Conservation (phyloP, 371 early-diverging fungal species). For the Chytridiales sp. region DNA sequence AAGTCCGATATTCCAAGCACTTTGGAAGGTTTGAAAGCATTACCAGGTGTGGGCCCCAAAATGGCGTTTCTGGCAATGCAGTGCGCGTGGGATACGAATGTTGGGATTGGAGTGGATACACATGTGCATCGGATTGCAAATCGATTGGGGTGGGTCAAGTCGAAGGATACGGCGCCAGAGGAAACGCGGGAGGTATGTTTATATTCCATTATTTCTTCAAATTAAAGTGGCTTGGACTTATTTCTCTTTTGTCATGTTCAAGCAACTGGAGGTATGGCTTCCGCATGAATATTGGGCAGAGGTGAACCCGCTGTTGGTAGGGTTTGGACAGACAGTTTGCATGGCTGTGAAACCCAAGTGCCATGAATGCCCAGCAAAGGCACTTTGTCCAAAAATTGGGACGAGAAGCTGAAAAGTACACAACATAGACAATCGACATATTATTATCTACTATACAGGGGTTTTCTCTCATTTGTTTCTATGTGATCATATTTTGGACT, state of each 20-base stretch:
- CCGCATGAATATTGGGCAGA: slow-evolving; percentile 84
- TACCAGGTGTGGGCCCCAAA: slow-evolving; percentile 98
- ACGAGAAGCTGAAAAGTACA: too few species aligned
- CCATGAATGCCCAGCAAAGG: slow-evolving; percentile 74
- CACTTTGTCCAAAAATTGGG: slow-evolving; percentile 55
- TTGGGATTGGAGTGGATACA: slow-evolving; percentile 98
- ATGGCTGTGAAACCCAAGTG: slow-evolving; percentile 79
- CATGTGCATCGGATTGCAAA: slow-evolving; percentile 97
- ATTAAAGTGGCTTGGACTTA: too few species aligned
- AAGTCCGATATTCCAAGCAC: slow-evolving; percentile 85
- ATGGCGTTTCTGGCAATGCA: slow-evolving; percentile 92
- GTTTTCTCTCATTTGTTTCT: too few species aligned
- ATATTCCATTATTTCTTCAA: background rate
- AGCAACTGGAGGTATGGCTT: slow-evolving; percentile 81
- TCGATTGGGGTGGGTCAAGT: slow-evolving; percentile 85
- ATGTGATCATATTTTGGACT: too few species aligned
- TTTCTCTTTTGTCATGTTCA: slow-evolving; percentile 1
- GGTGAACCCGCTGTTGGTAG: slow-evolving; percentile 92
- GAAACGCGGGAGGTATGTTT: slow-evolving; percentile 67
- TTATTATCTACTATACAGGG: too few species aligned
- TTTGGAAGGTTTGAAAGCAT: slow-evolving; percentile 68
- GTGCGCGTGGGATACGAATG: slow-evolving; percentile 78
- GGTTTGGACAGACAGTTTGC: slow-evolving; percentile 94
- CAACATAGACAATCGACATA: too few species aligned
- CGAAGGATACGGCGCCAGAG: slow-evolving; percentile 70